Evolutionary conservation across 148 eudicot species (phyloP), one percentile per base, ranked within the genome.

Genomic region (Chenopodium berlandieri): DNA sequence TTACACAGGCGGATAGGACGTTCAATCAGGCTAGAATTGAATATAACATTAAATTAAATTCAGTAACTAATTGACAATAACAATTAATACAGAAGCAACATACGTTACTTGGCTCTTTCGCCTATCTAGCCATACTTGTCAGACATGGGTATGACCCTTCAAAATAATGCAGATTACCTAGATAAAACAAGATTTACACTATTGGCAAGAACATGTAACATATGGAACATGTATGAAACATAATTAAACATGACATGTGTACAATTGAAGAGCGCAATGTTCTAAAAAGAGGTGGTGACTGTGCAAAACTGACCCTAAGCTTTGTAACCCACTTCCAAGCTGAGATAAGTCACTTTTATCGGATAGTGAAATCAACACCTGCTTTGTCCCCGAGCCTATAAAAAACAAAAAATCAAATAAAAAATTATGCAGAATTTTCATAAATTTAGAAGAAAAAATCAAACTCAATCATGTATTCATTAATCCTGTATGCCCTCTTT

Each of bases 301-400:
- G 25, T 3, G 50, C 14, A 82, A 79, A 85, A 70, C 89, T 89
- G 75, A 96, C 99, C 99, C 99, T 76, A 97, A 80, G 73, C 86
- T 91, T 82, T 92, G 97, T 44, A 97, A 89, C 63, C 93, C 98
- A 72, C 79, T 83, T 20, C 91, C 98, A 77, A 97, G 90, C 78
- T 90, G 65, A 83, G 87, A 83, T 87, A 94, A 83, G 80, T 90
- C 90, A 76, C 62, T 92, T 88, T 96, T 96, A 82, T 96, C 94
- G 32, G 99, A 96, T 76, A 96, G 77, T 25, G 99, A 97, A 82
- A 97, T 90, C 86, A 97, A 83, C 9, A 93, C 99, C 81, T 82
- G 91, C 82, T 88, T 97, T 63, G 76, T 82, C 66, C 91, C 94
- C 90, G 81, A 81, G n/a, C 73, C 79, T 30, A 40, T 27, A 73